Evolutionary conservation across 768 basidiomycete species (phyloP), one percentile per base, ranked within the genome.

Genomic region (Lepiota brunneoincarnata): DNA sequence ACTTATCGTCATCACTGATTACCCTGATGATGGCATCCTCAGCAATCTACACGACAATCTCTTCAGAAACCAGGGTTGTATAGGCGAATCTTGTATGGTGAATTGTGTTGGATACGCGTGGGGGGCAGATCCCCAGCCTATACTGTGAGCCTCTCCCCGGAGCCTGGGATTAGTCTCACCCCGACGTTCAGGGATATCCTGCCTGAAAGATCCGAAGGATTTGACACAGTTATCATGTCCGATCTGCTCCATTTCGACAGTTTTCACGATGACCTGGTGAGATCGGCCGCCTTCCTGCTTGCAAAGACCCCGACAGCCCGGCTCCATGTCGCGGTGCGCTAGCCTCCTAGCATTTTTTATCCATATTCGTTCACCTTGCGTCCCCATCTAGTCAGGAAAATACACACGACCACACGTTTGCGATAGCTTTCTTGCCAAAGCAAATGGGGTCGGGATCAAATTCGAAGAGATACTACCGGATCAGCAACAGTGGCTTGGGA

Each of bases 241-340:
- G 87, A 91, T 68, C 73, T 91, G 10, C 74, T 91, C 21, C 85
- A 89, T 66, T 88, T 89, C 63, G 72, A 81, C 62, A 60, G 61
- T 49, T 85, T 82, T 39, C 88, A 89, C 64, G 75, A 72, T 52
- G 75, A 66, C 18, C 75, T 89, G 35, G 63, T 89, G 21, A 56
- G 65, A 3, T 84, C 86, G 6, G 64, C 85, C 17, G 61, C 60
- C 0, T 60, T 69, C 23, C 75, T 90, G 11, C 76, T 90, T 9
- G 66, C 70, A 11, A 75, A 64, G 39, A 63, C 69, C 1, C 45
- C 66, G 5, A 56, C 65, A 2, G 75, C 82, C 2, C 68, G 77
- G 24, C 73, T 77, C 0, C 83, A 86, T 61, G 73, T 88, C 37
- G 82, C 84, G 1, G 81, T 77, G 54, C 31, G 31, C 7, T 31